Conservation (phyloP, 805 yeast genomes). For the Zygoascus flipseniorum region DNA sequence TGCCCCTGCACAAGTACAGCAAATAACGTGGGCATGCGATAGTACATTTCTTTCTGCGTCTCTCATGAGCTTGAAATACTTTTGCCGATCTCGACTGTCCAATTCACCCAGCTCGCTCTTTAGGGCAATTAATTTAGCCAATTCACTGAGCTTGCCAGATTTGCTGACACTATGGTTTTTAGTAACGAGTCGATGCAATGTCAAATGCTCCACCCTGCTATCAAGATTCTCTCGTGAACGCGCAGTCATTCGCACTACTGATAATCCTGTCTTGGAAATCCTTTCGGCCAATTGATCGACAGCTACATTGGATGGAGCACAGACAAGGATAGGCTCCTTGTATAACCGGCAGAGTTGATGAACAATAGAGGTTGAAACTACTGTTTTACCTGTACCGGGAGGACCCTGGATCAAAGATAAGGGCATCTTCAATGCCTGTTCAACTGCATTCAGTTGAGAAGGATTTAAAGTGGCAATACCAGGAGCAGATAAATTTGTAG, state of each 20-base stretch:
- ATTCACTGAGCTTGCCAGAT: constrained; percentile 25
- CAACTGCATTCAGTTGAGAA: constrained; percentile 75
- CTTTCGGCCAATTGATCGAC: constrained; percentile 83
- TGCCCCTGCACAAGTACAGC: constrained; percentile 91
- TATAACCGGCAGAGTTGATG: constrained; percentile 61
- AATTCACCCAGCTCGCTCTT: constrained; percentile 65
- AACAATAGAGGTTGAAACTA: constrained; percentile 81
- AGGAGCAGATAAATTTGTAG: constrained; percentile 47
- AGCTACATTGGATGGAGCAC: constrained; percentile 95
- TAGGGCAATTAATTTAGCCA: constrained; percentile 49
- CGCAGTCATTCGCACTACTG: constrained; percentile 72
- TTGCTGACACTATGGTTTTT: constrained; percentile 4
- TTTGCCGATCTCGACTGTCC: constrained; percentile 42
- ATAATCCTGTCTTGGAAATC: constrained; percentile 58
- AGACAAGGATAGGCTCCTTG: constrained; percentile 63
- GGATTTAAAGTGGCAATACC: constrained; percentile 62
- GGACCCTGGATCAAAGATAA: constrained; percentile 87
- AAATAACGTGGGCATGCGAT: constrained; percentile 62
- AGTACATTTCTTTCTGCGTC: constrained; percentile 44
- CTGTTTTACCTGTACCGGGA: constrained; percentile 95
- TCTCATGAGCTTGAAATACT: constrained; percentile 35
- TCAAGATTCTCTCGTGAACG: constrained; percentile 75
- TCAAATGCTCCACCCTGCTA: constrained; percentile 46
- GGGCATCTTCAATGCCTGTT: constrained; percentile 58
- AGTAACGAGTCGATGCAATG: constrained; percentile 51